Percentiles rank a stretch among this genome's conserved stretches.
Evolutionary conservation across 345 rosid genomes (phyloP).

Genomic region (Brassica rapa): DNA sequence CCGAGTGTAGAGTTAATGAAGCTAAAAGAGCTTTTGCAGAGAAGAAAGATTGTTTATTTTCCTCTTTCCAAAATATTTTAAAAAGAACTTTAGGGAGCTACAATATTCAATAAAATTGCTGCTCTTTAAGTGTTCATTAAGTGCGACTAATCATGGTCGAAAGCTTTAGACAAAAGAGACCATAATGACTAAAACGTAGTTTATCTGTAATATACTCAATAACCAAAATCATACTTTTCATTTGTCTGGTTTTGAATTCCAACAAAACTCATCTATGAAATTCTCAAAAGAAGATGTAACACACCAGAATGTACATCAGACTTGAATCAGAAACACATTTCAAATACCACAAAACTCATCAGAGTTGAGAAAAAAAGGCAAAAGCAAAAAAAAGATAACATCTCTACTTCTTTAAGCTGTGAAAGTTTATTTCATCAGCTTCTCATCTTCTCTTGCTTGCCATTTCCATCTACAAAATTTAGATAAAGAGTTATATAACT

Average conservation of each 20-base stretch:
- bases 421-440: conserved; percentile 23
- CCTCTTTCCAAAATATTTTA: conserved; percentile 26
- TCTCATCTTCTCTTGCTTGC: conserved; percentile 37
- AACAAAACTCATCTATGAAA: conserved; percentile 18
- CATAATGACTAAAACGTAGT: conserved; percentile 14
- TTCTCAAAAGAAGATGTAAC: conserved; percentile 25
- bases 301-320: conserved; percentile 30
- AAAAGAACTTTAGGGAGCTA: background rate
- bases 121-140: conserved; percentile 3
- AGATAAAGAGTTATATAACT: too few species aligned
- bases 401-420: conserved; percentile 21
- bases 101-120: background rate
- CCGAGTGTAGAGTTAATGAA: conserved; percentile 17
- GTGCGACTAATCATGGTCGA: conserved; percentile 32
- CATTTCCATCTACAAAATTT: conserved; percentile 36
- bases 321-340: conserved; percentile 7
- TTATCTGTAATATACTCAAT: background rate
- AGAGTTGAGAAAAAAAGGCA: background rate
- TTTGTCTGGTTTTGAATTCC: conserved; percentile 2
- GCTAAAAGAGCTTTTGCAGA: conserved; percentile 28
- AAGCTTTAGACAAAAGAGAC: background rate
- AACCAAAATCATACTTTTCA: conserved; percentile 27
- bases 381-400: conserved; percentile 11
- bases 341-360: conserved; percentile 7
- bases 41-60: conserved; percentile 18